Conservation (phyloP, 1,284 basidiomycete genomes). For the Malassezia furfur region DNA sequence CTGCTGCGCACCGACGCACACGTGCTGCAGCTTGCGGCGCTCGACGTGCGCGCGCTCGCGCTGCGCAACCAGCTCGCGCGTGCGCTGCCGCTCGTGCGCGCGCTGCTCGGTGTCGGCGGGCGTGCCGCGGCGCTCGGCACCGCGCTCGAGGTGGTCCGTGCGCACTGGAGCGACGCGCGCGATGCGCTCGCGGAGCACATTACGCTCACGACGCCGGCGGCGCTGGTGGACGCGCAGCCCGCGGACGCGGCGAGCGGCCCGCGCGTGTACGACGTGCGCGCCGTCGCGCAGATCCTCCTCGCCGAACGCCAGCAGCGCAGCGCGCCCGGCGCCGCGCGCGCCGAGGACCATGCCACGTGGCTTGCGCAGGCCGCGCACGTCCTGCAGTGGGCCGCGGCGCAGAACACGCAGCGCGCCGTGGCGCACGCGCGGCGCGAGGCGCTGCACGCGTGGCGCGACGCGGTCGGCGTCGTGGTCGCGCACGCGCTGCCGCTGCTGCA, state of each 20-base stretch:
- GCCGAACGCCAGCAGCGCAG: constrained; percentile 17
- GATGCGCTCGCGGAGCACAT: constrained; percentile 51
- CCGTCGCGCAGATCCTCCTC: constrained; percentile 53
- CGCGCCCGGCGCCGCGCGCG: not conserved
- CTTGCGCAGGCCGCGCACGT: constrained; percentile 31
- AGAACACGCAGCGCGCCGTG: constrained; percentile 39
- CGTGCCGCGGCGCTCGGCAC: constrained; percentile 64
- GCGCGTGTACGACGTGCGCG: constrained; percentile 64
- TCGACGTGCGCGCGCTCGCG: constrained; percentile 79
- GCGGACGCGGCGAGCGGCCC: constrained; percentile 56
- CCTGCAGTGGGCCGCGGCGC: constrained; percentile 34
- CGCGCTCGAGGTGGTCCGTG: constrained; percentile 1
- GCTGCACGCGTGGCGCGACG: constrained; percentile 38
- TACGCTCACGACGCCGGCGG: constrained; percentile 52
- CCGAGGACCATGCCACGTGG: constrained; percentile 19
- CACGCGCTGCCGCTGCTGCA: constrained; percentile 29
- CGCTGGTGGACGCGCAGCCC: constrained; percentile 67
- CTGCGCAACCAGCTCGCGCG: constrained; percentile 55
- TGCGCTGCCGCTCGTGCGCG: constrained; percentile 36
- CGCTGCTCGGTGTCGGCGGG: constrained; percentile 30
- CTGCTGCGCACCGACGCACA: constrained; percentile 75
- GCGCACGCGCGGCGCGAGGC: constrained; percentile 28
- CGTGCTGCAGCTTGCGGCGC: constrained; percentile 73
- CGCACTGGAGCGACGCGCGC: constrained; percentile 66
- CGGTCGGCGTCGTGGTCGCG: constrained; percentile 38